A percentile compares a stretch with the other conserved stretches of the same genome.
Conservation (phyloP, 768 basidiomycete species). For the Boletus vermiculosoides region DNA sequence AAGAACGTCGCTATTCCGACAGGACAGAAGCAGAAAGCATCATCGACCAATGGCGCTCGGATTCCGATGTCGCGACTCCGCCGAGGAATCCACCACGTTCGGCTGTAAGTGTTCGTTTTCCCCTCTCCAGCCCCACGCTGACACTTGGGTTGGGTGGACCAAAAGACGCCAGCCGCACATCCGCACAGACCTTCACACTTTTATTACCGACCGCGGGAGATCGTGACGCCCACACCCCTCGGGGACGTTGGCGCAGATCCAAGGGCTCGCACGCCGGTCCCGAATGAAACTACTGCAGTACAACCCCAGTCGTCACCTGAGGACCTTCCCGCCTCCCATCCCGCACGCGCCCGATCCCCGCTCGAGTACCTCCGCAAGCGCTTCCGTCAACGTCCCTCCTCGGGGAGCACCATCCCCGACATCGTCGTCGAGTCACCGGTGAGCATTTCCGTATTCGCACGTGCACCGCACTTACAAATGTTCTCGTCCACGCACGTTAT, state of each 20-base stretch:
- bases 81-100: constrained; percentile 20
- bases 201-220: constrained; percentile 34
- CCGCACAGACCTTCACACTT: constrained; percentile 11
- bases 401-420: constrained; percentile 38
- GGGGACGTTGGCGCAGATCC: constrained; percentile 18
- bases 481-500: background rate
- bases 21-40: constrained; percentile 29
- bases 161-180: constrained; percentile 19
- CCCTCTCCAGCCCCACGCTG: background rate
- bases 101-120: constrained; percentile 14
- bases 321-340: constrained; percentile 3
- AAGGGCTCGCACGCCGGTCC: constrained; percentile 17
- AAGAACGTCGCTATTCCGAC: constrained; percentile 14
- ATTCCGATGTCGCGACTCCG: constrained; percentile 22
- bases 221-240: constrained; percentile 26
- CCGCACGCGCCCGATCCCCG: constrained; percentile 18
- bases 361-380: constrained; percentile 26
- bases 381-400: constrained; percentile 32
- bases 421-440: constrained; percentile 51
- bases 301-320: constrained; percentile 1
- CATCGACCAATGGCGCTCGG: constrained; percentile 32
- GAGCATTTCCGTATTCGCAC: constrained; percentile 8
- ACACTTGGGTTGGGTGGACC: background rate
- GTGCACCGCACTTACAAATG: background rate
- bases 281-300: constrained; percentile 4